Conservation (phyloP, 2,329 filamentous ascomycete species). For the Fusarium luffae region DNA sequence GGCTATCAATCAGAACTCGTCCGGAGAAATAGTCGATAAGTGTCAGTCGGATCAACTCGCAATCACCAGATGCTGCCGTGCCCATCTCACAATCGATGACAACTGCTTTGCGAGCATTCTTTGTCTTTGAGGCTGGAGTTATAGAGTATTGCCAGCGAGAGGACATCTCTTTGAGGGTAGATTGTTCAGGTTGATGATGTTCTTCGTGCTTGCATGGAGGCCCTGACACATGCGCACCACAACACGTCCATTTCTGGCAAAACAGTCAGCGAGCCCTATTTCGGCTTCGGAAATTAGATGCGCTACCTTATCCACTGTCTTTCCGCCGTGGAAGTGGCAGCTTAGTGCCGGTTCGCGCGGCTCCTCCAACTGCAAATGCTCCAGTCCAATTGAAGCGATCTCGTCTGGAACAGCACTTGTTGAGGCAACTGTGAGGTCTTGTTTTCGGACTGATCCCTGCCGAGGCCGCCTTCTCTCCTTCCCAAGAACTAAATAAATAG, state of each 20-base stretch:
- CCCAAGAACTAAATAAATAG: not conserved
- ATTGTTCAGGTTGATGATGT: not conserved
- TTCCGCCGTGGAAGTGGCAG: slow-evolving; percentile 15
- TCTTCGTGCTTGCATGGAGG: slow-evolving; percentile 10
- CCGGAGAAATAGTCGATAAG: slow-evolving; percentile 62
- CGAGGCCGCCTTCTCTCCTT: not conserved
- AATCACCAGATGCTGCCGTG: slow-evolving; percentile 55
- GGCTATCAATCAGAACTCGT: slow-evolving; percentile 59
- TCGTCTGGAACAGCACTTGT: not conserved
- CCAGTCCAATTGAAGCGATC: not conserved
- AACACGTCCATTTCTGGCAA: slow-evolving; percentile 33
- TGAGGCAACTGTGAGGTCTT: not conserved
- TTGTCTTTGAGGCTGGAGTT: not conserved
- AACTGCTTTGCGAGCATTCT: slow-evolving; percentile 45
- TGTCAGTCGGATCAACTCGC: slow-evolving; percentile 64
- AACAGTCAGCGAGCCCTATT: not conserved
- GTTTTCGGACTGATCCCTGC: not conserved
- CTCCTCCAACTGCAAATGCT: not conserved
- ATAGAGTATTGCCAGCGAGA: slow-evolving; percentile 10
- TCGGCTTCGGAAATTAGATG: too few relatives aligned
- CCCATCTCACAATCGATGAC: slow-evolving; percentile 69
- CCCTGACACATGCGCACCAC: not conserved
- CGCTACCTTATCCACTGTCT: slow-evolving; percentile 2
- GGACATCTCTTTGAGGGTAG: slow-evolving; percentile 1
- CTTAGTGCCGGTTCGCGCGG: accelerated